Base-by-base conservation (phyloP, 2,329 filamentous ascomycete species). In the Spiromastix sp. region DNA sequence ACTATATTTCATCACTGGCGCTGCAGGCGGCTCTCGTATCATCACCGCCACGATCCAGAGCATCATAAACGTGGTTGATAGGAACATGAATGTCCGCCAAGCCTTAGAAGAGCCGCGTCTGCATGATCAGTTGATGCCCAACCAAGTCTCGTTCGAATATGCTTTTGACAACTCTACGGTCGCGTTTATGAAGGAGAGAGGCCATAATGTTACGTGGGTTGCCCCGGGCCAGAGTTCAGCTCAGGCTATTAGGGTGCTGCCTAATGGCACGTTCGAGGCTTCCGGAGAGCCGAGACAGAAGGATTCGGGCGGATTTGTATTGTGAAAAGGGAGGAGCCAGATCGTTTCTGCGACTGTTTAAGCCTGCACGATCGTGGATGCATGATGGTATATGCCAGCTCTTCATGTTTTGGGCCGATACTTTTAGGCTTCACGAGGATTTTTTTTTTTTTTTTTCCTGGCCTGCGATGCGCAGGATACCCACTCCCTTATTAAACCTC, bases 71-170 rank as follows among this genome's bases (percentile, higher is more conserved):
- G 68, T 84, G 4, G 61, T 93, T 2, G 80, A 89, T 48, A 70
- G 75, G 42, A 64, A 66, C 10, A 64, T 78, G 57, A 73, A 69
- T 0, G 67, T 78, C 4, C 56, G 61, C 0, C 63, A 80, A 33
- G 81, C 84, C 0, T 65, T 93, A 10, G 66, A 64, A 0, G 57
- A 71, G 48, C 81, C 81, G 0, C 67, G 86, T 6, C 61, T 93
- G 15, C 86, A 93, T 51, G 84, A 93, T 51, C 86, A 93, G 60
- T 64, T 93, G 7, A 66, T 85, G 35, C 86, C 85, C 0, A 79
- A 85, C 47, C 59, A 61, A 32, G 70, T 78, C 2, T 63, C 62
- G 0, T 78, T 91, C 35, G 85, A 93, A 59, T 74, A 73, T 20
- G 56, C 56, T 0, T 93, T 81, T 46, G 70, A 83, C 46, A 79